Conservation (phyloP, 345 rosid species). For the Gossypium australe region DNA sequence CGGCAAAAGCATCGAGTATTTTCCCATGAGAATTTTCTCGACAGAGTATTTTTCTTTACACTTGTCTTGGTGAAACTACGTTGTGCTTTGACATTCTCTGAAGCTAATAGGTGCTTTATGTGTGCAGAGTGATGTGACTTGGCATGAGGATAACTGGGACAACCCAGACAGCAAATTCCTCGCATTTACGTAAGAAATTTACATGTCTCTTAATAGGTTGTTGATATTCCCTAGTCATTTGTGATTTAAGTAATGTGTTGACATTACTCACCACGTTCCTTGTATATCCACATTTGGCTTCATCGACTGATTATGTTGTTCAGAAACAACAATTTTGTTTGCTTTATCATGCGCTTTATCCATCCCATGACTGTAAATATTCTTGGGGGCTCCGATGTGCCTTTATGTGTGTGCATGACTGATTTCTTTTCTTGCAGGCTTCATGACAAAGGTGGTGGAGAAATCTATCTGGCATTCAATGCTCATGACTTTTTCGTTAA, state of each 20-base stretch:
- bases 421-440: conserved; percentile 39
- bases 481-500: conserved; percentile 65
- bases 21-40: conserved; percentile 56
- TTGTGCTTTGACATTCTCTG: background rate
- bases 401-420: background rate
- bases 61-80: background rate
- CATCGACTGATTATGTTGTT: background rate
- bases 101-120: conserved; percentile 12
- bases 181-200: conserved; percentile 73
- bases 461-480: conserved; percentile 72
- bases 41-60: conserved; percentile 36
- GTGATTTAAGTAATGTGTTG: background rate
- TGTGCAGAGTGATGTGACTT: conserved; percentile 66
- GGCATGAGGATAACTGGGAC: conserved; percentile 95
- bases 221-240: background rate
- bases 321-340: background rate
- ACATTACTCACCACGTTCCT: too few species aligned
- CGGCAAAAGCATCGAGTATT: conserved; percentile 45
- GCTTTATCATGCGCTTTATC: background rate
- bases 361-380: background rate
- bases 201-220: background rate
- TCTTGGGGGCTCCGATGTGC: background rate
- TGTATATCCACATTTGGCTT: background rate
- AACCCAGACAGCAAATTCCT: conserved; percentile 85
- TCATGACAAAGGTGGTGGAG: conserved; percentile 51